Evolutionary conservation across 805 yeast species (phyloP), one percentile per base, ranked within the genome.

Genomic region (Candida arabinofermentans): DNA sequence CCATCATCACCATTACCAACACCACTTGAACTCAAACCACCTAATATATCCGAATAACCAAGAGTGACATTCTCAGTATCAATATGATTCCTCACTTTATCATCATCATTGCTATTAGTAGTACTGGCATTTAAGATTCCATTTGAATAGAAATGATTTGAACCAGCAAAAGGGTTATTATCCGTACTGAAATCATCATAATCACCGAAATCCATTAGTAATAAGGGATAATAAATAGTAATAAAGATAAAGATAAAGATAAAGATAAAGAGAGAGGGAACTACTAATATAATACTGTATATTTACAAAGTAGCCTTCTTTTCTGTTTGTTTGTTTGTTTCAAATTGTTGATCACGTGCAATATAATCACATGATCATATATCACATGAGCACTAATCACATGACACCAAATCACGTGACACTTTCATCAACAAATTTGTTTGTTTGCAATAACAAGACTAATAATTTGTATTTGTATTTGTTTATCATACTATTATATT

Each of bases 101-200:
- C 19, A 24, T 34, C 39, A n/a, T 35, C 27, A 27, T 21, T 29
- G n/a, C 34, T 34, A 8, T 16, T 22, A n/a, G 36, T 19, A 12
- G 29, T 4, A 13, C 43, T 39, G 24, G 50, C 54, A 36, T 41
- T 48, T 39, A 51, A 44, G 8, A 61, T 56, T 2, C 65, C 66
- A 36, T 57, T 51, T 0, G 63, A 56, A 27, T 42, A 56, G 32
- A 24, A 55, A 27, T 62, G 65, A 34, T 57, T 56, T 3, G 66
- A 60, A 13, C 65, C 66, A 3, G 58, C 59, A 49, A 64, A 64
- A 7, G 69, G 69, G 41, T 64, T 64, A 40, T 64, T 64, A 40
- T 62, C 67, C 26, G 49, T 46, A 35, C 53, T 47, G 42, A 58
- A 60, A 30, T 64, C 67, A 39, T 61, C 65, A 40, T 57, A 50